A percentile compares a stretch with the other conserved stretches of the same genome.
Evolutionary conservation across 2,329 filamentous ascomycete species (phyloP).

Genomic region (Paraphaeosphaeria minitans): DNA sequence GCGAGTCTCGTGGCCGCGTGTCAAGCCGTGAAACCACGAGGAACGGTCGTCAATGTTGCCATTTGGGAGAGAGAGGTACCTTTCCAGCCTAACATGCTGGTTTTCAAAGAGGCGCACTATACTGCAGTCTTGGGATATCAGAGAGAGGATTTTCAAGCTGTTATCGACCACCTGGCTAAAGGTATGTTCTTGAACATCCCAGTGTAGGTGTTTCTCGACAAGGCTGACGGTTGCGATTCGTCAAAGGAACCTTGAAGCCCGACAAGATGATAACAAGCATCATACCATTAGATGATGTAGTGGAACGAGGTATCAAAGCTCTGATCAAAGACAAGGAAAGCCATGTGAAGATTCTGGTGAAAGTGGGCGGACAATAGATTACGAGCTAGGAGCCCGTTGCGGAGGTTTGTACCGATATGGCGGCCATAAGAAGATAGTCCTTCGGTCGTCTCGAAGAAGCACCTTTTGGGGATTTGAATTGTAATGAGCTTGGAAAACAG

Average conservation of each 20-base stretch:
- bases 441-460: no score
- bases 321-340: constrained; percentile 65
- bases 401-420: neutral
- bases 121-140: constrained; percentile 57
- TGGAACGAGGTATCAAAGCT: constrained; percentile 62
- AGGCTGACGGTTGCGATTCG: neutral
- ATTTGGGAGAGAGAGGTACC: constrained; percentile 64
- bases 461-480: no score
- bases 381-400: neutral
- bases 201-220: no score
- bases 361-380: constrained; percentile 35
- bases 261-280: constrained; percentile 65
- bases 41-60: constrained; percentile 67
- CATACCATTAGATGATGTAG: constrained; percentile 61
- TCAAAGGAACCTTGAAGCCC: constrained; percentile 57
- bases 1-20: constrained; percentile 51
- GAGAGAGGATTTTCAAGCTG: constrained; percentile 60
- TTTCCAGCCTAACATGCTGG: constrained; percentile 60
- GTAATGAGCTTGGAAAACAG: no score
- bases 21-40: constrained; percentile 57
- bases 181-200: constrained; percentile 28
- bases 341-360: constrained; percentile 67
- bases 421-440: neutral
- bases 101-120: constrained; percentile 60
- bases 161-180: constrained; percentile 57